Conservation (phyloP, 2,329 filamentous ascomycete species). For the Alternaria novae-zelandiae region DNA sequence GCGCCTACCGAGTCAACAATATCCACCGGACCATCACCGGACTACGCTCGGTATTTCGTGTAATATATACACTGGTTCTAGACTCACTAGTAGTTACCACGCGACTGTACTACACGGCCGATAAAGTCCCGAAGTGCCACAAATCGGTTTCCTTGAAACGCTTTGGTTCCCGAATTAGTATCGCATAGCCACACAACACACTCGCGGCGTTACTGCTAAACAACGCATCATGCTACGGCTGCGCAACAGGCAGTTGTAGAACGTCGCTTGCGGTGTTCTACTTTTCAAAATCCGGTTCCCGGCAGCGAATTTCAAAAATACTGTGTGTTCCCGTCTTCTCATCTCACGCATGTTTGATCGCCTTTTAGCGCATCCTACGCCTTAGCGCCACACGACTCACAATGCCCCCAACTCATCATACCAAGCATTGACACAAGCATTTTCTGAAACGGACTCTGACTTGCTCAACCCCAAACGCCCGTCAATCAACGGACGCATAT, state of each 20-base stretch:
- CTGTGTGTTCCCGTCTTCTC: conserved; percentile 23
- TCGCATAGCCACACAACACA: not conserved
- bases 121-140: conserved; percentile 5
- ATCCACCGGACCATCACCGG: not conserved
- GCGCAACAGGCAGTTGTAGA: not conserved
- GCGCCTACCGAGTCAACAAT: not conserved
- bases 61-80: not conserved
- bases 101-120: not conserved
- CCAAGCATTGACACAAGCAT: conserved; percentile 21
- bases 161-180: not conserved
- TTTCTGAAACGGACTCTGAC: conserved; percentile 19
- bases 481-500: conserved; percentile 3
- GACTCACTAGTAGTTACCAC: not conserved
- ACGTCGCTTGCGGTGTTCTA: not conserved
- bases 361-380: conserved; percentile 30
- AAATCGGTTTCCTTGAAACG: conserved; percentile 1
- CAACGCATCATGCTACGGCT: not conserved
- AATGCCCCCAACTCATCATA: conserved; percentile 12
- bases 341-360: conserved; percentile 45
- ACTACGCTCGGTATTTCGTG: conserved; percentile 1
- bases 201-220: not conserved
- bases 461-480: conserved; percentile 3
- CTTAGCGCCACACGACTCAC: conserved; percentile 16
- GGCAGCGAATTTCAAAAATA: not conserved
- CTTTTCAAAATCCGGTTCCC: not conserved